Conservation (phyloP, 2,329 filamentous ascomycete species). For the Dryadomyces sulphureus region DNA sequence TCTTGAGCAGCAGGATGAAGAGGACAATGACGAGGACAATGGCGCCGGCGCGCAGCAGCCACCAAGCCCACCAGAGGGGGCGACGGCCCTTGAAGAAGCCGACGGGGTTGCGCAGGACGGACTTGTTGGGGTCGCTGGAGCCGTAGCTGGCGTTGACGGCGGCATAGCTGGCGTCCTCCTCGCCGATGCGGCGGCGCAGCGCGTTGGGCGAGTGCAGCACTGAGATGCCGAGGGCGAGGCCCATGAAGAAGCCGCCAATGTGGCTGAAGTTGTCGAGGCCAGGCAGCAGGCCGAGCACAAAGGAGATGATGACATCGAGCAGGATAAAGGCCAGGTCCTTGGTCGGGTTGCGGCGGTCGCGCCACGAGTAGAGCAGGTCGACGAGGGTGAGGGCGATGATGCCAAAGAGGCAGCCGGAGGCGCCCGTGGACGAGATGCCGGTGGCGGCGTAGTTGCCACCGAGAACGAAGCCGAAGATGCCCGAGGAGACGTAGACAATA, state of each 20-base stretch:
- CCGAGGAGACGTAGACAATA: constrained; percentile 76
- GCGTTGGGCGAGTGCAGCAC: constrained; percentile 78
- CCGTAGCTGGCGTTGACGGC: constrained; percentile 40
- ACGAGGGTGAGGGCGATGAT: constrained; percentile 78
- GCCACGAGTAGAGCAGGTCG: constrained; percentile 88
- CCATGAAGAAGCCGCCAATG: constrained; percentile 91
- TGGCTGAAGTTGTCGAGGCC: constrained; percentile 96
- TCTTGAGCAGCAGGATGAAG: constrained; percentile 75
- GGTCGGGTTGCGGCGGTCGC: constrained; percentile 57
- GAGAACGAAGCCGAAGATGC: constrained; percentile 91
- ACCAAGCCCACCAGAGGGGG: constrained; percentile 95
- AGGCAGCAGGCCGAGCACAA: constrained; percentile 80
- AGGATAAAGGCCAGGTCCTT: constrained; percentile 80
- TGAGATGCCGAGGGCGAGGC: constrained; percentile 71
- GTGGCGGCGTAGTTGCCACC: constrained; percentile 85
- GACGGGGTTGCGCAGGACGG: constrained; percentile 46
- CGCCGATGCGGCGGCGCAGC: constrained; percentile 58
- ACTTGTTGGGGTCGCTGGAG: constrained; percentile 27
- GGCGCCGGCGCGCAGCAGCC: constrained; percentile 67
- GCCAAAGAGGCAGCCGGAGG: constrained; percentile 82
- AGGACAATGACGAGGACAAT: constrained; percentile 69
- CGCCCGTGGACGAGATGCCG: constrained; percentile 71
- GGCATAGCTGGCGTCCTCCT: constrained; percentile 55
- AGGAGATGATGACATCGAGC: constrained; percentile 75
- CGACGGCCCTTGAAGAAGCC: constrained; percentile 88